A percentile compares a stretch with the other conserved stretches of the same genome.
These are phyloP conservation scores for Calamus simplicifolius DNA, from an alignment of 176 grass and related monocot genomes.

Conservation along the genomic window DNA sequence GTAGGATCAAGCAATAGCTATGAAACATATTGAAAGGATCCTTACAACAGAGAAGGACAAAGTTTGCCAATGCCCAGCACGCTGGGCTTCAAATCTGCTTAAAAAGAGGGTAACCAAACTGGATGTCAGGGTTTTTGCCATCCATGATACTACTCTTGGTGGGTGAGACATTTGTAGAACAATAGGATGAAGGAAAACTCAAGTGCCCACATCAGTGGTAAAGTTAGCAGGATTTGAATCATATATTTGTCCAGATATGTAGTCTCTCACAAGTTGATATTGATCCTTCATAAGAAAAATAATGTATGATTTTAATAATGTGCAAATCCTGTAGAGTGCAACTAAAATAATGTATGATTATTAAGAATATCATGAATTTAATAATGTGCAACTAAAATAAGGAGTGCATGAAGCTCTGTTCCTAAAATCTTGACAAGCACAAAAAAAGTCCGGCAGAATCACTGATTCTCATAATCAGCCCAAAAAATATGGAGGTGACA, in stretches of 20 bases:
- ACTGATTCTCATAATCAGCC: no score
- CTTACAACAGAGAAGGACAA: conserved; percentile 82
- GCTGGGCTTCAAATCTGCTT: conserved; percentile 89
- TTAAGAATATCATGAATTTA: neutral
- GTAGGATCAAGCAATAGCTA: neutral
- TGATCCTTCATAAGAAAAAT: conserved; percentile 45
- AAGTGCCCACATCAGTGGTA: conserved; percentile 48
- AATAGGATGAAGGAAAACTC: conserved; percentile 36
- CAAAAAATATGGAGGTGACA: no score
- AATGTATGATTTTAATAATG: neutral
- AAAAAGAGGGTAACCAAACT: conserved; percentile 80
- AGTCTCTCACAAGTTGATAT: conserved; percentile 66
- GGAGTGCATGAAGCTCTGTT: no score
- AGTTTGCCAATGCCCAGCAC: conserved; percentile 86
- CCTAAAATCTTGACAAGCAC: no score
- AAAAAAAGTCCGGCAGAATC: no score
- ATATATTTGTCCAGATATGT: conserved; percentile 80
- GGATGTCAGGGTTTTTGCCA: conserved; percentile 67
- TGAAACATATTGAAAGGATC: neutral
- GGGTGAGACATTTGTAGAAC: conserved; percentile 30
- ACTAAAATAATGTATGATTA: no score
- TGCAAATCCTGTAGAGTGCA: no score
- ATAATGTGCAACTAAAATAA: neutral
- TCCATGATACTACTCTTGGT: conserved; percentile 55
- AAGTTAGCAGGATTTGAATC: conserved; percentile 85